phyloP scores from a whole-genome alignment of 257 asterid genomes.

The Rehmannia glutinosa region DNA sequence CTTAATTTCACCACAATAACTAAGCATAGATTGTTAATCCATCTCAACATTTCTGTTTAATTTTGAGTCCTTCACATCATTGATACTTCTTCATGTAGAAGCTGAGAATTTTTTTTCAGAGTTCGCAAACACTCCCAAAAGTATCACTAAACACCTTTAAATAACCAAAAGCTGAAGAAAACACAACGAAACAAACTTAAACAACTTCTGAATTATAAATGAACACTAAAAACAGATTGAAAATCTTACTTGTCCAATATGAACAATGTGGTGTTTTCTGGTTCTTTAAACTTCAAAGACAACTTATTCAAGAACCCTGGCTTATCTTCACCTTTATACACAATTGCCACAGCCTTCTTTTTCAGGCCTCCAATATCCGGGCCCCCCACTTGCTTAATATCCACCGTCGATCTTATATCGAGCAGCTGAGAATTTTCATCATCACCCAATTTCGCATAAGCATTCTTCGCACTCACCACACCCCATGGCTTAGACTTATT shows the following conservation, averaged over 20 bases:
- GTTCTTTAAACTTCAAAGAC: constrained; percentile 72
- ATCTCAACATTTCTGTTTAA: too few species aligned
- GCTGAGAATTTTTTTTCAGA: too few species aligned
- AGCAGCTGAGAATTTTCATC: constrained; percentile 64
- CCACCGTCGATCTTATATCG: constrained; percentile 58
- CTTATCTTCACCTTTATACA: constrained; percentile 73
- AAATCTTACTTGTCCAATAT: constrained; percentile 88
- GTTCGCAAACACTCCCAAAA: too few species aligned
- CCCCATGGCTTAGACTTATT: constrained; percentile 86
- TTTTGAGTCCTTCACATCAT: too few species aligned
- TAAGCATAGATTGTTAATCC: too few species aligned
- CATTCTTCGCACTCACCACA: constrained; percentile 71
- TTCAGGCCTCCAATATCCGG: constrained; percentile 71
- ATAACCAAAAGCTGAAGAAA: constrained; percentile 51
- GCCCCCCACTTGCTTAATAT: constrained; percentile 54
- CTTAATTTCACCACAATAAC: too few species aligned
- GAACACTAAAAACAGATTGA: constrained; percentile 5
- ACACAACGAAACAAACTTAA: too few species aligned
- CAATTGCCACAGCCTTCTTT: constrained; percentile 70
- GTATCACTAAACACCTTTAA: too few species aligned
- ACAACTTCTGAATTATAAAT: too few species aligned
- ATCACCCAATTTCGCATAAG: constrained; percentile 70
- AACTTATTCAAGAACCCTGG: constrained; percentile 73
- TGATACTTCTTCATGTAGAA: too few species aligned
- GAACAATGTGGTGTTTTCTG: constrained; percentile 83